phyloP scores from a whole-genome alignment of 805 yeast genomes.

The Clavispora asparagi region DNA sequence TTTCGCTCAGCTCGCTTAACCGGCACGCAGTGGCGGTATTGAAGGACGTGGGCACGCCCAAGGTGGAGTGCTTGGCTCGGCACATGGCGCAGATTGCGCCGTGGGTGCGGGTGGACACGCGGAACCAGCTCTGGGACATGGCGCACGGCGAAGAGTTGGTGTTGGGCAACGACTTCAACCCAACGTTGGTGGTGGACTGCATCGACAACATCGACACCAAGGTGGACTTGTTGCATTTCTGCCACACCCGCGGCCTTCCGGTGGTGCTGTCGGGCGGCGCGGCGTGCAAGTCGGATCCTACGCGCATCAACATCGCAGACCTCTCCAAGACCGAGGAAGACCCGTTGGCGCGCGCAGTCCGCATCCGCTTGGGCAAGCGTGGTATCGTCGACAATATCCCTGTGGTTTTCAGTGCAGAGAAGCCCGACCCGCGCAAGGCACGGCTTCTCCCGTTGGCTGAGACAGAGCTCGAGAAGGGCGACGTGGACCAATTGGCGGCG shows the following conservation, averaged over 20 bases:
- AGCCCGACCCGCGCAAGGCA: conserved; percentile 95
- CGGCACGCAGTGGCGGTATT: conserved; percentile 94
- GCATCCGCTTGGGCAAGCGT: conserved; percentile 74
- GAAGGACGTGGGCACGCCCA: conserved; percentile 86
- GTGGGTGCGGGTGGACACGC: conserved; percentile 82
- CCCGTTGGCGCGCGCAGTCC: conserved; percentile 80
- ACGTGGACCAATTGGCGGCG: conserved; percentile 83
- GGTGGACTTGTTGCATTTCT: conserved; percentile 77
- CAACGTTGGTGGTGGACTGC: conserved; percentile 86
- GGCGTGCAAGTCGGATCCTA: conserved; percentile 92
- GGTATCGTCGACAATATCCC: conserved; percentile 78
- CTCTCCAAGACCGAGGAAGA: conserved; percentile 89
- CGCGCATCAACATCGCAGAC: conserved; percentile 85
- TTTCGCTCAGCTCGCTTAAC: conserved; percentile 83
- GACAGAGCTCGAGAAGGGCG: conserved; percentile 72
- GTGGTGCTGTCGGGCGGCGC: conserved; percentile 95
- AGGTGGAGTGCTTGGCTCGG: conserved; percentile 73
- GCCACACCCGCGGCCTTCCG: conserved; percentile 54
- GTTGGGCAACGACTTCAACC: conserved; percentile 43
- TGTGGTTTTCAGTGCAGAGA: conserved; percentile 88
- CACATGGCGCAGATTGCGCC: conserved; percentile 78
- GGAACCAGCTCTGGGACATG: conserved; percentile 71
- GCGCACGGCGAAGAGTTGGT: conserved; percentile 60
- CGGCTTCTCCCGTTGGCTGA: conserved; percentile 79
- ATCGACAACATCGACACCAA: conserved; percentile 97